Evolutionary conservation across 805 yeast species (phyloP), one percentile per base, ranked within the genome.

Genomic region (Ascoidea asiatica): DNA sequence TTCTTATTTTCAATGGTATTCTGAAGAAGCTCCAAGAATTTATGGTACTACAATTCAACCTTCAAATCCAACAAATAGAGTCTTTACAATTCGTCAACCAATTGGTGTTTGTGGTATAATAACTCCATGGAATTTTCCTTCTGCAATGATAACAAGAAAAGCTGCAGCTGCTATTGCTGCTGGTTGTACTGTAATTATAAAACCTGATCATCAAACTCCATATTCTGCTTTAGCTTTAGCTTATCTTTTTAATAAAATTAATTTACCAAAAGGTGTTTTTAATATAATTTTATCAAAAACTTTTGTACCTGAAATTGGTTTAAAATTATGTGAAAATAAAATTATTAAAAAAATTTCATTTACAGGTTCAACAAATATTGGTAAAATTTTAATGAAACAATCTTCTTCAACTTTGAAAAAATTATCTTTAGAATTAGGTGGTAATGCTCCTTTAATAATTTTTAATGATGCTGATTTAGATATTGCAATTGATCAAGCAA

Each of bases 41-140:
- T 64, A 75, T 44, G 92, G 90, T n/a, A 80, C 78, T 50, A 63
- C 70, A 17, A 75, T 82, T 44, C 71, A 73, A n/a, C 73, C 86
- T 2, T 65, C 72, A 43, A 65, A 63, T 48, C 58, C 72, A 1
- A 51, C 63, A 21, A 67, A 63, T 53, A 67, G 79, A 48, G 76
- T 82, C 48, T 52, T 79, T 44, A 67, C 86, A 4, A 52, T 76
- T 48, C 73, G 76, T 52, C 87, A 81, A 57, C 90, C 94, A n/a
- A 66, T 83, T 42, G 94, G 94, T 5, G 88, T 81, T 1, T 81
- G 83, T 52, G 89, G 88, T 7, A 74, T 83, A 44, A 59, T 83
- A 53, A 80, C 90, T 3, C 92, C 92, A 3, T 83, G 92, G 92
- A 83, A 84, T 60, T 84, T 83, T 61, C 94, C 94, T 3, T 63